Base-by-base conservation (phyloP, 352 stramenopile genomes). In the Blastocystis sp. region DNA sequence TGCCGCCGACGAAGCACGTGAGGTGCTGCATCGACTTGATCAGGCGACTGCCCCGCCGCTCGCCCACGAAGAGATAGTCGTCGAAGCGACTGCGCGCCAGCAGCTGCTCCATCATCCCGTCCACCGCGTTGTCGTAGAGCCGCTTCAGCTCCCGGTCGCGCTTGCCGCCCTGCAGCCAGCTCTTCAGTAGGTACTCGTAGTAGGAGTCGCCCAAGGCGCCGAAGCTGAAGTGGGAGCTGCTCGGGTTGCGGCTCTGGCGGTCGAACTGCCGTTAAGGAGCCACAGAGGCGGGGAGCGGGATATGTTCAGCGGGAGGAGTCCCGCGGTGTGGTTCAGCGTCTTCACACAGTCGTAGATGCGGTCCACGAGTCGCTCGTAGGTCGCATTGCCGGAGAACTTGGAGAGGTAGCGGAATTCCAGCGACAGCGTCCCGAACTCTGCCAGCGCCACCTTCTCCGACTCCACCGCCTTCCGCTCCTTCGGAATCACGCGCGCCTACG, bases 181-280 rank as follows among this genome's bases (percentile, higher is more conserved):
- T 90, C 89, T 98, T 98, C 63, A 98, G 88, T 65, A 98, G 89
- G 89, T 98, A 98, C 89, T 98, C 95, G 87, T 98, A 98, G 87
- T 97, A 96, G 16, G 92, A 97, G 87, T 98, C 95, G 16, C 92
- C 93, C 54, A 96, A 91, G 7, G 94, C 94, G 46, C 95, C 95
- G 86, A 98, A 92, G 11, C 92, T 94, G 78, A 97, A 87, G 32
- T 90, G 89, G 42, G 89, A 77, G 53, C 89, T 46, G 38, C 49
- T 27, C 86, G 88, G 32, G 24, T 90, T n/a, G 67, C 86, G 57
- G 63, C 87, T 48, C 59, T 61, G 14, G 11, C 57, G 4, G 40
- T 85, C 75, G 0, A 85, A 21, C 18, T 85, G 27, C 11, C 18
- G 46, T 57, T 75, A 57, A 69, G 42, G 48, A 16, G 18, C 18